phyloP scores from a whole-genome alignment of 2,329 filamentous ascomycete genomes.

The Aspergillus sp. region DNA sequence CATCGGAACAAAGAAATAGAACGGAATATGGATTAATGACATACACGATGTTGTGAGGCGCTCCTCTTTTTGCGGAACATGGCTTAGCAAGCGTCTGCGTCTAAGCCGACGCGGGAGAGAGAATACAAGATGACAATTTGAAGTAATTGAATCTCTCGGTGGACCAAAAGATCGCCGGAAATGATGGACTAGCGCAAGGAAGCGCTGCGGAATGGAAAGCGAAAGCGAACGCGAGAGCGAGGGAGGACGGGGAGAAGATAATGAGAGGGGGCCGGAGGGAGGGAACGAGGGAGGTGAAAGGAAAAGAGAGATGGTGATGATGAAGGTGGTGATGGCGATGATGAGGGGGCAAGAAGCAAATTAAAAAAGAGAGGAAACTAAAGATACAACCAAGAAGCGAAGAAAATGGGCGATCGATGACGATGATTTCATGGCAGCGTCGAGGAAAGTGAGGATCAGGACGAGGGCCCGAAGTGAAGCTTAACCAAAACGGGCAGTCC shows the following conservation, averaged over 20 bases:
- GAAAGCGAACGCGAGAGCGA: conserved; percentile 2
- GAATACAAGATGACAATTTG: not conserved
- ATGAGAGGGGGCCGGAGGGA: not conserved
- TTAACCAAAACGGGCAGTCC: not conserved
- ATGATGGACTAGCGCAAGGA: conserved; percentile 1
- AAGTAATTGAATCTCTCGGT: conserved; percentile 1
- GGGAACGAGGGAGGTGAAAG: not conserved
- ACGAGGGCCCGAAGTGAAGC: not conserved
- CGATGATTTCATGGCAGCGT: conserved; percentile 2
- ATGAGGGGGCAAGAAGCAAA: not conserved
- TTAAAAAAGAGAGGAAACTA: conserved; percentile 5
- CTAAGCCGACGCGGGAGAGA: conserved; percentile 14
- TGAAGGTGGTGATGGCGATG: not conserved
- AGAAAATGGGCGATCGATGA: conserved; percentile 1
- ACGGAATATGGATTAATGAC: conserved; percentile 9
- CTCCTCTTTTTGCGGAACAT: conserved; percentile 46
- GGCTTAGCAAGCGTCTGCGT: conserved; percentile 14
- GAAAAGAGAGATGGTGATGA: conserved; percentile 6
- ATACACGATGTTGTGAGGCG: conserved; percentile 41
- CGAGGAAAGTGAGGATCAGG: not conserved
- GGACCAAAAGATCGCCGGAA: conserved; percentile 3
- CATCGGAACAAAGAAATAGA: not conserved
- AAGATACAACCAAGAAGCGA: not conserved
- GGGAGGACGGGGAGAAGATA: not conserved
- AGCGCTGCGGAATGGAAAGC: conserved; percentile 4